These are phyloP conservation scores for Symbiodinium natans DNA, from an alignment of 73 alveolate genomes.

Conservation along the genomic window DNA sequence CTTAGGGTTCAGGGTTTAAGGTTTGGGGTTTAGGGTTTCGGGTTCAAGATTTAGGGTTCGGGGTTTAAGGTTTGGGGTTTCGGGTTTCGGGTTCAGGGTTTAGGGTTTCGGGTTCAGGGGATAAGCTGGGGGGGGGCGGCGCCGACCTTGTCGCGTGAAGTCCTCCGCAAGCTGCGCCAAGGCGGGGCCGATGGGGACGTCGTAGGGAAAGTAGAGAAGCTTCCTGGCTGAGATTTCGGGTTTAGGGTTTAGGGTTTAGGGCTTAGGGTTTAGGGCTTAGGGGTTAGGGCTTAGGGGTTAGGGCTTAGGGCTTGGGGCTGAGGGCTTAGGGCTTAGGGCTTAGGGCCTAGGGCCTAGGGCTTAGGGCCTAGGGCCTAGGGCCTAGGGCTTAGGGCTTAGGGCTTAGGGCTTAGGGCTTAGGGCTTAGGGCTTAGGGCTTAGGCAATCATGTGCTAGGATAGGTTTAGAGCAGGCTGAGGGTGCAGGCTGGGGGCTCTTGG, in stretches of 20 bases:
- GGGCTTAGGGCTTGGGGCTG: background rate
- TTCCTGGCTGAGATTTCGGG: background rate
- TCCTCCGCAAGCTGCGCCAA: background rate
- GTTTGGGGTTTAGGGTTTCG: background rate
- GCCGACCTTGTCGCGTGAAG: background rate
- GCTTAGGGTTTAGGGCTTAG: background rate
- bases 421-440: background rate
- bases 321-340: background rate
- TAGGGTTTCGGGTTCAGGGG: no score
- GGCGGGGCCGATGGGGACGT: background rate
- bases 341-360: background rate
- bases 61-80: no score
- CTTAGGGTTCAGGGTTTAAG: no score
- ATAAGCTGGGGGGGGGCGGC: no score
- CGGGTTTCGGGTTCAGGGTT: no score
- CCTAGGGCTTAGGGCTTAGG: no score
- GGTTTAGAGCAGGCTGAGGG: no score
- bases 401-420: no score
- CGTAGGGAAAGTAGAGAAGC: conserved; percentile 8
- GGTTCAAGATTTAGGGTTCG: no score
- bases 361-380: no score
- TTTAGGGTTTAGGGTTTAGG: background rate
- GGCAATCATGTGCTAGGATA: background rate
- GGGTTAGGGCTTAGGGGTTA: background rate
- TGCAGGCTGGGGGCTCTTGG: no score